Percentiles rank a stretch among this genome's conserved stretches.
Evolutionary conservation across 2,329 filamentous ascomycete species (phyloP).

Genomic region (Fusarium armeniacum): DNA sequence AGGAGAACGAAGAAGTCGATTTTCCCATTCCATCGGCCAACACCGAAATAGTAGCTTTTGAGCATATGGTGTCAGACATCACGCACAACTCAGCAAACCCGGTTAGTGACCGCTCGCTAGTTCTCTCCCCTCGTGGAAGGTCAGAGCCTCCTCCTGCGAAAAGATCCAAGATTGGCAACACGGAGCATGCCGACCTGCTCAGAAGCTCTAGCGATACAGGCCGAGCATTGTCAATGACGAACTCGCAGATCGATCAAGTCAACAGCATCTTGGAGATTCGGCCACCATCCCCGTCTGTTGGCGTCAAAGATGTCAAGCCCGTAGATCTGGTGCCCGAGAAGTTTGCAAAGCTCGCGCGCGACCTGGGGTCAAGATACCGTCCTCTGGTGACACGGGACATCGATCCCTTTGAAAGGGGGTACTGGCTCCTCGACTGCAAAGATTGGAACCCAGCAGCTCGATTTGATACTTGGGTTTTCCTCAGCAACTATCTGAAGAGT

Average conservation of each 20-base stretch:
- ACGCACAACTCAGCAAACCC: conserved; percentile 55
- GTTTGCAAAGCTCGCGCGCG: conserved; percentile 65
- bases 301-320: conserved; percentile 60
- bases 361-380: conserved; percentile 66
- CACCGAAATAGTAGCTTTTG: conserved; percentile 18
- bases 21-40: conserved; percentile 11
- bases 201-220: conserved; percentile 53
- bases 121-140: conserved; percentile 46
- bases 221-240: conserved; percentile 33
- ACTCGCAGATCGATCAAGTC: conserved; percentile 34
- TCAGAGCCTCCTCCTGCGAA: conserved; percentile 53
- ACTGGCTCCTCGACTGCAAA: conserved; percentile 77
- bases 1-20: conserved; percentile 6
- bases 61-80: conserved; percentile 43
- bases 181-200: conserved; percentile 39
- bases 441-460: conserved; percentile 66
- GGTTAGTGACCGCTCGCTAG: conserved; percentile 31
- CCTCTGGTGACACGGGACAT: conserved; percentile 56
- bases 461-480: conserved; percentile 71
- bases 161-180: conserved; percentile 40
- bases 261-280: conserved; percentile 63
- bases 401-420: conserved; percentile 77
- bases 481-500: conserved; percentile 70
- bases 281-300: conserved; percentile 67
- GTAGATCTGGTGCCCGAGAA: conserved; percentile 69